Base-by-base conservation (phyloP, 352 stramenopile genomes). In the Phytophthora colocasiae region DNA sequence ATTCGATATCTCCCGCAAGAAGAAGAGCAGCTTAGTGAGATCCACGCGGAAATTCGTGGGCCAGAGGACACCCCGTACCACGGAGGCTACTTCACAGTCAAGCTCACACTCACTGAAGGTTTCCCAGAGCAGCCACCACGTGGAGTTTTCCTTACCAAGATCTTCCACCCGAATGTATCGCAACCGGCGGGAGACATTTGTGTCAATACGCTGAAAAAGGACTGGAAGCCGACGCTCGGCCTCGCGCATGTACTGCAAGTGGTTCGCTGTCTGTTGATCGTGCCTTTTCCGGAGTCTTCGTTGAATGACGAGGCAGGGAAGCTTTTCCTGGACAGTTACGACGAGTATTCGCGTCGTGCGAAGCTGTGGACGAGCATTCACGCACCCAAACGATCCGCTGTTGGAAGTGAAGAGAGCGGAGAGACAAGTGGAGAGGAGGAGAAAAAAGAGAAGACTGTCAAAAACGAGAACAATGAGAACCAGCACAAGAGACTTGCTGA, bases 151-250 rank as follows among this genome's bases (percentile, higher is more conserved):
- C 75, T 99, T 19, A 99, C 98, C 34, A 99, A 99, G 85, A 99
- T 99, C 53, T 99, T 98, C 80, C 98, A 99, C 75, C 98, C 98
- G 0, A 99, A 99, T 79, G 97, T 99, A 19, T 96, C 97, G 19
- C 83, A 91, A 29, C 93, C 83, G 11, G 98, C 93, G 24, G 98
- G 97, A 38, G 97, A 99, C 38, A 99, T 99, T 80, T 99, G 98
- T 69, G 98, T 99, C 22, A 99, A 99, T 73, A 99, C 97, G 31
- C 87, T 99, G 34, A 99, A 99, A 81, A 97, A 96, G 59, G 98
- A 99, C 77, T 99, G 98, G 98, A 96, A 90, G 14, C 72, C 96
- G 12, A 84, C 89, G 34, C 89, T 98, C 3, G 98, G 96, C 17
- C 88, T 99, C 51, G 86, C 89, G 34, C 97, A 99, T 68, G 95